Percentiles rank a stretch among this genome's conserved stretches.
These are phyloP conservation scores for Naematelia aurantialba DNA, from an alignment of 768 basidiomycete species.

Conservation along the genomic window DNA sequence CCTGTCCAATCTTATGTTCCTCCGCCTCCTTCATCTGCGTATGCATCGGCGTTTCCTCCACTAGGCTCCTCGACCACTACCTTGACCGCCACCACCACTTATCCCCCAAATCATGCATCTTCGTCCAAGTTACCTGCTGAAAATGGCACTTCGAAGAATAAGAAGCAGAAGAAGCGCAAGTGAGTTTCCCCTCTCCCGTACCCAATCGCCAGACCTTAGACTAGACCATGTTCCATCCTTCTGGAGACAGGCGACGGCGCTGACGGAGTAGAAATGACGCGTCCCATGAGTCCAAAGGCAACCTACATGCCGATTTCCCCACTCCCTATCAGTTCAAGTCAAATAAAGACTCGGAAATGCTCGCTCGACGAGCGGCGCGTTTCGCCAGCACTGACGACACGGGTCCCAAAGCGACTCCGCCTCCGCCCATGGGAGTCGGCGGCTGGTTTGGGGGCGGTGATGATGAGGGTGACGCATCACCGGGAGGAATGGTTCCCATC, in stretches of 20 bases:
- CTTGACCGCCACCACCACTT: not conserved
- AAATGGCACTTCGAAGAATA: constrained; percentile 24
- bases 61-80: not conserved
- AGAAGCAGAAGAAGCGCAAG: constrained; percentile 34
- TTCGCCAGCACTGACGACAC: constrained; percentile 55
- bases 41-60: constrained; percentile 5
- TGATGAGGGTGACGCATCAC: constrained; percentile 16
- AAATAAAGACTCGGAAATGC: constrained; percentile 48
- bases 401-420: constrained; percentile 18
- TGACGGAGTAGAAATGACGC: constrained; percentile 20
- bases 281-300: constrained; percentile 5
- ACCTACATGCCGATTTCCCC: constrained; percentile 26
- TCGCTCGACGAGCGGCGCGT: constrained; percentile 66
- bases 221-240: not conserved
- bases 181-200: constrained; percentile 12
- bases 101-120: not conserved
- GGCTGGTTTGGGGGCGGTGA: constrained; percentile 16
- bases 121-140: not conserved
- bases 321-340: constrained; percentile 28
- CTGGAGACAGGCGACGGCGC: not conserved
- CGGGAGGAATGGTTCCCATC: constrained; percentile 27
- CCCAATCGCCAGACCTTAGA: not conserved
- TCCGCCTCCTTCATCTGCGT: constrained; percentile 3
- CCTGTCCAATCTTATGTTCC: constrained; percentile 2
- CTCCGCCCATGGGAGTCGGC: constrained; percentile 45